Conservation (phyloP, 495 filamentous ascomycete species). For the Aspergillus nidulans region DNA sequence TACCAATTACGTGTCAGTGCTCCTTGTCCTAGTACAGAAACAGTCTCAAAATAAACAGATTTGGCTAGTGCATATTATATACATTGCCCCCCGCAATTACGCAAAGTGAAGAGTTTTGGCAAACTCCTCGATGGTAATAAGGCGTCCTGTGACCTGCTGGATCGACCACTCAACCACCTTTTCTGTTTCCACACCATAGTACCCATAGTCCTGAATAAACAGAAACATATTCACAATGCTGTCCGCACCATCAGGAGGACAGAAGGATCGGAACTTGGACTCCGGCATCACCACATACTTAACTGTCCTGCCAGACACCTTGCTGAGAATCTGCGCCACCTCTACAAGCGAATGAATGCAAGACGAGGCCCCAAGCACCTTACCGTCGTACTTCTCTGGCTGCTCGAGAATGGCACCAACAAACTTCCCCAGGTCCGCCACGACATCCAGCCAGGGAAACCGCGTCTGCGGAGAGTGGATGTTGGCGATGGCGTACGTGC, state of each 20-base stretch:
- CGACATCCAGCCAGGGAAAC: constrained; percentile 42
- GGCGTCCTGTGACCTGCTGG: constrained; percentile 19
- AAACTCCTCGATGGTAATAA: constrained; percentile 18
- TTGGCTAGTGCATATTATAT: too few species aligned
- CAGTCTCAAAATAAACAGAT: too few species aligned
- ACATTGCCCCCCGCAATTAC: too few species aligned
- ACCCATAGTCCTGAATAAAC: constrained; percentile 37
- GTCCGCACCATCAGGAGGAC: constrained; percentile 15
- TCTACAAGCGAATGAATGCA: constrained; percentile 34
- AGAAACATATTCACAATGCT: constrained; percentile 11
- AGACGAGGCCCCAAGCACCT: constrained; percentile 35
- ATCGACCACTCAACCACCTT: constrained; percentile 33
- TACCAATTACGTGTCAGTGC: too few species aligned
- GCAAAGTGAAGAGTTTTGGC: too few species aligned
- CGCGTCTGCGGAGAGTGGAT: constrained; percentile 21
- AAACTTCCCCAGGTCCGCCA: constrained; percentile 44
- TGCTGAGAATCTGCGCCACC: constrained; percentile 31
- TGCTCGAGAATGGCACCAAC: constrained; percentile 45
- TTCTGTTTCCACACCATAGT: constrained; percentile 36
- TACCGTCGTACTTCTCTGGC: constrained; percentile 45
- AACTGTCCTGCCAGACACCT: constrained; percentile 41
- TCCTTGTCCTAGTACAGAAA: too few species aligned
- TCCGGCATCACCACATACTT: constrained; percentile 36
- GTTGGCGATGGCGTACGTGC: constrained; percentile 17
- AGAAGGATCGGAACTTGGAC: constrained; percentile 29